phyloP scores from a whole-genome alignment of 257 asterid species.

The Henckelia pumila region DNA sequence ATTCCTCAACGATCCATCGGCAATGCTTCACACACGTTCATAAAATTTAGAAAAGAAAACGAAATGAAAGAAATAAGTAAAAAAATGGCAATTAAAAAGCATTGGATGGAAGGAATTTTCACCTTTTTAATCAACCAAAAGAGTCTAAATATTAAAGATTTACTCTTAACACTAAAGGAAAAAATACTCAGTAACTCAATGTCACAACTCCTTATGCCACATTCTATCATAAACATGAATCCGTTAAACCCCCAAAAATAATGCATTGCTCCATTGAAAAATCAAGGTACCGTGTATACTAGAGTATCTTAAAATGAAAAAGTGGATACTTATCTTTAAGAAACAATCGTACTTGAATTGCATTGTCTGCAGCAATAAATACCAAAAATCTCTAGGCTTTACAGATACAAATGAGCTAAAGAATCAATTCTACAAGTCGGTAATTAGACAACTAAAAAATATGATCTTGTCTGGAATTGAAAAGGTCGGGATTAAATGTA shows the following conservation, averaged over 20 bases:
- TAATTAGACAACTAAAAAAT: neutral
- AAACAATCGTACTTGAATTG: neutral
- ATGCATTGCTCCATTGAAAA: neutral
- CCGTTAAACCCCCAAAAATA: conserved; percentile 19
- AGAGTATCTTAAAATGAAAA: neutral
- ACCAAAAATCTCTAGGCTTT: neutral
- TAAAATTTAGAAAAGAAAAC: neutral
- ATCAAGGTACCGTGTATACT: neutral
- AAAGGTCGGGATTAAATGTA: neutral
- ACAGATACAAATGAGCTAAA: neutral
- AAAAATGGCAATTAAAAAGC: neutral
- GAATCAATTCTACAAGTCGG: neutral
- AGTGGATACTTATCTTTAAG: too few relatives aligned
- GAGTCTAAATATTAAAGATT: neutral
- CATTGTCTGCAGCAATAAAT: neutral
- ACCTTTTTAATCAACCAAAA: neutral
- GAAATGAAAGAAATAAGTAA: neutral
- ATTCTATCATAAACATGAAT: conserved; percentile 10
- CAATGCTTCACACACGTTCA: neutral
- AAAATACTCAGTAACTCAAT: neutral
- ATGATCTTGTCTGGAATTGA: too few relatives aligned
- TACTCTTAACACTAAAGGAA: neutral
- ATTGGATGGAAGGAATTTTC: neutral
- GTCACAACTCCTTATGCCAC: neutral
- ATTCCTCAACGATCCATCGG: neutral